Evolutionary conservation across 306 rosid genomes (phyloP).

Genomic region (Senna siamea): DNA sequence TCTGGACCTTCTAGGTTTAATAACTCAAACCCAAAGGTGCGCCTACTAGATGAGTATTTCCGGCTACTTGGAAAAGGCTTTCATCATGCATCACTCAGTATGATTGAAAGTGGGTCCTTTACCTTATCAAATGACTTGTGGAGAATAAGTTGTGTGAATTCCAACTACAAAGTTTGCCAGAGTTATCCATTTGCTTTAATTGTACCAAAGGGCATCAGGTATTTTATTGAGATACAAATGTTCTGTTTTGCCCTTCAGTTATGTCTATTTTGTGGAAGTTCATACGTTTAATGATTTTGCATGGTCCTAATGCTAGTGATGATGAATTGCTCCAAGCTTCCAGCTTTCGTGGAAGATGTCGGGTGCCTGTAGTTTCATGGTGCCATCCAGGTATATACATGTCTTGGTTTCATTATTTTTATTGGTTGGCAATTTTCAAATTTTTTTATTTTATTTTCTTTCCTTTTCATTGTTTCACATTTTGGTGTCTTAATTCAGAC

Average conservation of each 20-base stretch:
- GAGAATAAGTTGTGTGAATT: constrained; percentile 87
- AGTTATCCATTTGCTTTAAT: constrained; percentile 95
- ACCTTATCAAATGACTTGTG: constrained; percentile 76
- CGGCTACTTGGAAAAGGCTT: constrained; percentile 86
- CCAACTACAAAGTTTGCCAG: constrained; percentile 72
- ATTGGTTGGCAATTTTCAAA: constrained; percentile 26
- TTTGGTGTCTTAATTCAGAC: constrained; percentile 27
- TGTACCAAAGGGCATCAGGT: constrained; percentile 78
- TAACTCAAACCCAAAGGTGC: constrained; percentile 74
- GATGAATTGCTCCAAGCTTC: constrained; percentile 87
- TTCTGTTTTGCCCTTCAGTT: constrained; percentile 24
- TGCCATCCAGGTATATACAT: constrained; percentile 72
- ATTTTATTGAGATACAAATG: constrained; percentile 44
- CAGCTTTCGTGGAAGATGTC: constrained; percentile 84
- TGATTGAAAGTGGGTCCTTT: constrained; percentile 81
- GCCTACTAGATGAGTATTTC: constrained; percentile 84
- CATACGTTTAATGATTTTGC: constrained; percentile 29
- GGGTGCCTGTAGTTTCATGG: constrained; percentile 96
- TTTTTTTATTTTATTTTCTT: constrained; percentile 30
- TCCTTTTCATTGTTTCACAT: constrained; percentile 30
- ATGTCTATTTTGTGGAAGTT: constrained; percentile 41
- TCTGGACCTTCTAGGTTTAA: constrained; percentile 75
- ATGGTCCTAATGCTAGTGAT: constrained; percentile 66
- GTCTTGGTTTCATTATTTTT: constrained; percentile 17
- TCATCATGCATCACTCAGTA: constrained; percentile 55